Evolutionary conservation across 2,329 filamentous ascomycete genomes (phyloP).

Genomic region (Colletotrichum sp.): DNA sequence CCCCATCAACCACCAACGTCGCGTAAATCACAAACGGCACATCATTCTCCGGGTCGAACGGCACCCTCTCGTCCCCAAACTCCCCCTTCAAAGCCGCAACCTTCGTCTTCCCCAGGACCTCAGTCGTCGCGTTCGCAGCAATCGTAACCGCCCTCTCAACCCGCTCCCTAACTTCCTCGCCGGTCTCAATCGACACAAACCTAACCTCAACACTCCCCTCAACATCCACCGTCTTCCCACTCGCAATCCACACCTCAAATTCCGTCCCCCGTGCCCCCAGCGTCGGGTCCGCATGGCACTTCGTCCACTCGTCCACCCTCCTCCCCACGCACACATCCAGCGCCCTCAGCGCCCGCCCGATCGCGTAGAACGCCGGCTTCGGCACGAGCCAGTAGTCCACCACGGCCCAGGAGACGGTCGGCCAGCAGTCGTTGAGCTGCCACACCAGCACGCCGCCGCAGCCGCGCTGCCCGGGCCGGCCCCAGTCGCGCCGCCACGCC

Average conservation of each 20-base stretch:
- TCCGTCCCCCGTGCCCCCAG: conserved; percentile 37
- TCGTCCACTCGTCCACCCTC: conserved; percentile 48
- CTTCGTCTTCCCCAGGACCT: conserved; percentile 39
- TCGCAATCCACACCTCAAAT: conserved; percentile 52
- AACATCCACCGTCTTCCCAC: conserved; percentile 28
- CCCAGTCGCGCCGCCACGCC: conserved; percentile 68
- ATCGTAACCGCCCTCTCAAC: conserved; percentile 29
- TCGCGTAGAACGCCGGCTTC: conserved; percentile 23
- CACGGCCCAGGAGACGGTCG: conserved; percentile 69
- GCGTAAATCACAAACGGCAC: conserved; percentile 54
- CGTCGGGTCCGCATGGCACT: conserved; percentile 47
- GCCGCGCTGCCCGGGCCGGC: conserved; percentile 57
- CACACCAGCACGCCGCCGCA: conserved; percentile 71
- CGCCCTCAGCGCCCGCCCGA: conserved; percentile 63
- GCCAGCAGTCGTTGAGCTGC: conserved; percentile 77
- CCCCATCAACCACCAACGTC: conserved; percentile 41
- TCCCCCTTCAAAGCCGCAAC: neutral
- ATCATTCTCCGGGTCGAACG: conserved; percentile 40
- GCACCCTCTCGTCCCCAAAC: conserved; percentile 24
- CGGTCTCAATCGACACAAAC: conserved; percentile 47
- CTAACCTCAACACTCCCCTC: conserved; percentile 35
- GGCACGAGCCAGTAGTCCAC: conserved; percentile 37
- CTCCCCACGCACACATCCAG: conserved; percentile 63
- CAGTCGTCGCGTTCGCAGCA: conserved; percentile 43
- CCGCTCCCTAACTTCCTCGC: conserved; percentile 35